Evolutionary conservation across 2,329 filamentous ascomycete genomes (phyloP).

Genomic region (Talaromyces funiculosus): DNA sequence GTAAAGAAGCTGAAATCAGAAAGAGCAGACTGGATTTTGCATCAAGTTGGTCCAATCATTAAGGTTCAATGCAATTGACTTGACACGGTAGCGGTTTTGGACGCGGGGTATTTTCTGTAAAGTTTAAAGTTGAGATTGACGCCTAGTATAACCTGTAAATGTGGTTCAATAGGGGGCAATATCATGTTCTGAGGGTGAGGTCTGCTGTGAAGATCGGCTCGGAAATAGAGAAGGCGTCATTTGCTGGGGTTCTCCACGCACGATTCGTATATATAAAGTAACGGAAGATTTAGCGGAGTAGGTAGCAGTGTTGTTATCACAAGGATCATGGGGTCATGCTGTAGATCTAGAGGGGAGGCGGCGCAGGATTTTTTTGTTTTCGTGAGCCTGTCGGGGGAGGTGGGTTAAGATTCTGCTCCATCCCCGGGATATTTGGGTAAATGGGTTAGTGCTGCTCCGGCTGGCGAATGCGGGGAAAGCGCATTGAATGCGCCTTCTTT

Average conservation of each 20-base stretch:
- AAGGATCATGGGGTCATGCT: neutral
- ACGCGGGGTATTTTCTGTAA: neutral
- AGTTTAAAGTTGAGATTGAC: neutral
- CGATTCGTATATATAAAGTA: neutral
- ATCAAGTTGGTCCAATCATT: neutral
- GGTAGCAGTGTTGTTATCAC: neutral
- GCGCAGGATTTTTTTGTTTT: neutral
- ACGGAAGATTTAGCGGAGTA: neutral
- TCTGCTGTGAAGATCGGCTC: neutral
- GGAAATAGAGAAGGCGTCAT: neutral
- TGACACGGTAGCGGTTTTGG: neutral
- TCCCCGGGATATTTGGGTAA: neutral
- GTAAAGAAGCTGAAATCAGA: neutral
- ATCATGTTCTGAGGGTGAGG: neutral
- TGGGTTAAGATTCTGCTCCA: neutral
- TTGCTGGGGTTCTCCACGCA: neutral
- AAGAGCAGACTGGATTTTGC: neutral
- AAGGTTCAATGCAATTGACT: neutral
- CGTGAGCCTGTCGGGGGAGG: neutral
- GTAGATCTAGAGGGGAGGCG: neutral
- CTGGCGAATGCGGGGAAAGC: neutral
- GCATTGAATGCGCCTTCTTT: neutral
- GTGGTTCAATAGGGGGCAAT: neutral
- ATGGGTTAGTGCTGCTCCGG: neutral
- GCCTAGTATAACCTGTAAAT: neutral